Base-by-base conservation (phyloP, 331 rosid species). In the Prunus yedoensis region DNA sequence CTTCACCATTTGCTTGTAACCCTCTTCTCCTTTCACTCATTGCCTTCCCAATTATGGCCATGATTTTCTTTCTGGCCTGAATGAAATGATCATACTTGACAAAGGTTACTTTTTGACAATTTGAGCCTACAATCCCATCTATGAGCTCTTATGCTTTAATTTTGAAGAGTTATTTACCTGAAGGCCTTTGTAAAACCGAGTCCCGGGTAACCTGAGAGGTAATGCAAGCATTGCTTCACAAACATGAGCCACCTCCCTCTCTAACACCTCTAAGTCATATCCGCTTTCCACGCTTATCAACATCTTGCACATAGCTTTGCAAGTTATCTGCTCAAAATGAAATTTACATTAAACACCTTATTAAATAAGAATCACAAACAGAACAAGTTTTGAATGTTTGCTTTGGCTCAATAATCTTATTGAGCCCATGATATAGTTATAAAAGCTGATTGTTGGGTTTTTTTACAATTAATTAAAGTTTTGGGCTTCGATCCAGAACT, bases 291-390 rank as follows among this genome's bases (percentile, higher is more conserved):
- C 18, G 84, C 96, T 86, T 47, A 88, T 78, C 50, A 94, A 52
- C 89, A 90, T 85, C 82, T 91, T 91, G 89, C 98, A 91, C 90
- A 90, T 92, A 1, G 96, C 96, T 80, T 83, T 88, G 74, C 93
- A 82, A 15, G 91, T 85, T 64, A 94, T 76, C 99, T 94, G 78
- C 85, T 54, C 83, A n/a, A 17, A 10, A 16, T 46, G 5, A 8
- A 62, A 6, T 16, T 51, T 4, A 47, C n/a, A 69, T 28, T 5
- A 20, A 45, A 11, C 32, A 10, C 54, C 52, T n/a, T 41, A 15
- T 20, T 12, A 11, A 43, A 12, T 11, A 57, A 25, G 12, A 56
- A n/a, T 21, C 62, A 21, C 62, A 21, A 21, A 57, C 23, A 57
- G 28, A 57, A 10, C 62, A 10, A 4, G 15, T 57, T 57, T 20